Base-by-base conservation (phyloP, 768 basidiomycete genomes). In the Termitomyces sp. region DNA sequence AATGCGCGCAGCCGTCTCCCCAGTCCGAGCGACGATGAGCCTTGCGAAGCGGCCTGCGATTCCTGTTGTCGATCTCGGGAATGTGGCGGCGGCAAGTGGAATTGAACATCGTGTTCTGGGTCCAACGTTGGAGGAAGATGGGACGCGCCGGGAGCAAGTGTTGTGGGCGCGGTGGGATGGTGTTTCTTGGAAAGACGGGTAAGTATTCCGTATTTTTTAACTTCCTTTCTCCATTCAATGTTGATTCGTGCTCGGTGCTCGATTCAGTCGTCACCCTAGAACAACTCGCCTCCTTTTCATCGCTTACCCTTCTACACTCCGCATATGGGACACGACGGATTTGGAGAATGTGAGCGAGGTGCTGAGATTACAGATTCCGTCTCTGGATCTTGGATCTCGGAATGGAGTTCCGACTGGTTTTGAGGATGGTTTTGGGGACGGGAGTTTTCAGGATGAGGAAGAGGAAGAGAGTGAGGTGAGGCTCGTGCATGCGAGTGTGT, bases 261-360 rank as follows among this genome's bases (percentile, higher is more conserved):
- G 40, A 19, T 22, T 1, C 10, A 43, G 42, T 3, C 21, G 15
- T n/a, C 22, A 43, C 45, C 32, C 26, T 15, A 1, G 3, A 43
- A 51, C 26, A 3, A 51, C 28, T 3, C 55, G 61, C 10, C 46
- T 58, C 26, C 56, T 64, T 6, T 48, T 64, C 45, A 66, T 83
- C 6, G 77, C 73, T 1, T 83, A 82, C 64, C 57, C 63, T 8
- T 68, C 70, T 14, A 78, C 80, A 5, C 61, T 87, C 40, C 80
- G 85, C 62, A 71, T 85, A 19, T 87, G 84, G 84, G 83, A 86
- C 59, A 81, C 80, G 60, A 73, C 78, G 12, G 73, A 79, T 56
- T 65, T 87, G 9, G 78, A 70, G 4, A 60, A 65, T 0, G 57
- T 72, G 0, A 50, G 53, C 60, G 85, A 87, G 60, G 58, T 85